Conservation (phyloP, 345 rosid genomes). For the Ceriops tagal region DNA sequence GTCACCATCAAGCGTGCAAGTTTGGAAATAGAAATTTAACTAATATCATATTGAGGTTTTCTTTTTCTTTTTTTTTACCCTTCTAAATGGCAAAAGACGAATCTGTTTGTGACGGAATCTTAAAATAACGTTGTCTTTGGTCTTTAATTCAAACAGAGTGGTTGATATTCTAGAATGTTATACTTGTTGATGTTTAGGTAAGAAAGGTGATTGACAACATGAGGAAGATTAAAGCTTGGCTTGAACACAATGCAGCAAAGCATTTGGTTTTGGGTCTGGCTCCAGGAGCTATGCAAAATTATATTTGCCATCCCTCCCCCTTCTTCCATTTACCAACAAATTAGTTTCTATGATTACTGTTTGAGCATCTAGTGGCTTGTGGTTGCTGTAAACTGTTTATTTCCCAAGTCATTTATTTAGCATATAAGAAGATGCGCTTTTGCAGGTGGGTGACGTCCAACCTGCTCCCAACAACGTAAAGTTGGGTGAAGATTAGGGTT, state of each 20-base stretch:
- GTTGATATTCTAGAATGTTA: neutral
- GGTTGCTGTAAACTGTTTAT: neutral
- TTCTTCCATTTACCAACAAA: too few species aligned
- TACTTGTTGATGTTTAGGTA: neutral
- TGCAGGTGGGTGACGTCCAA: constrained; percentile 58
- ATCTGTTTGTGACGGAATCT: too few species aligned
- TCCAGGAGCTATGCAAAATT: too few species aligned
- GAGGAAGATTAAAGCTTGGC: neutral
- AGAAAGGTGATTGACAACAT: neutral
- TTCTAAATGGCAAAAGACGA: too few species aligned
- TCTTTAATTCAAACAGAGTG: too few species aligned
- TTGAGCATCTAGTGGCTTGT: neutral
- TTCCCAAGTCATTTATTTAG: neutral
- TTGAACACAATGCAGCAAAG: neutral
- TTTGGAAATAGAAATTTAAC: too few species aligned
- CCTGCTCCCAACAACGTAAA: constrained; percentile 69
- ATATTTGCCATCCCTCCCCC: too few species aligned
- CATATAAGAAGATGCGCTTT: neutral
- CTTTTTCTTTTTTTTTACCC: too few species aligned
- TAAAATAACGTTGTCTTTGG: too few species aligned
- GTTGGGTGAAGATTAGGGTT: constrained; percentile 53
- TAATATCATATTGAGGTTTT: too few species aligned
- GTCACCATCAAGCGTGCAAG: too few species aligned
- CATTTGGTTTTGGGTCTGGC: too few species aligned
- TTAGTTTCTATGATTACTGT: neutral